phyloP scores from a whole-genome alignment of 257 asterid genomes.

The Sherardia arvensis region DNA sequence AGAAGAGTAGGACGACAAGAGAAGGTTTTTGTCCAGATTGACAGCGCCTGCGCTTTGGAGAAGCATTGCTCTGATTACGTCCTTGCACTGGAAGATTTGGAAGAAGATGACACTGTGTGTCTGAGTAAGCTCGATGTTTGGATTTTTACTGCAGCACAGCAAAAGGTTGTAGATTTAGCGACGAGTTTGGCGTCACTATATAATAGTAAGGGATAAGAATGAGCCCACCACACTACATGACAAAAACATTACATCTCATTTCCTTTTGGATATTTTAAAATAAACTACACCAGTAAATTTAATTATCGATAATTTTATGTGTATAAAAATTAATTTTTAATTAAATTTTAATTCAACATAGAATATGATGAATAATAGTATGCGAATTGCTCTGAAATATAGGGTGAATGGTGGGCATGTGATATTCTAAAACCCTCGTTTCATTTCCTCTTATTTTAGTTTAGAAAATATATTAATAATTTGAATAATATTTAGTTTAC shows the following conservation, averaged over 20 bases:
- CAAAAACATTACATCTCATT: background rate
- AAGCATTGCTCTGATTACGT: slow-evolving; percentile 30
- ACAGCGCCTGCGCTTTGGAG: slow-evolving; percentile 30
- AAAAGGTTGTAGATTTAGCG: background rate
- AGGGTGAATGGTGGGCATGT: too few relatives aligned
- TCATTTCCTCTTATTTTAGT: too few relatives aligned
- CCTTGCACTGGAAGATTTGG: background rate
- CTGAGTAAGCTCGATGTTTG: background rate
- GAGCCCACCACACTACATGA: background rate
- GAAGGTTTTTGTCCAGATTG: slow-evolving; percentile 9
- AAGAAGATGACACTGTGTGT: background rate
- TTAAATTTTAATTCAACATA: too few relatives aligned
- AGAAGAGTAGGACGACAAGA: slow-evolving; percentile 18
- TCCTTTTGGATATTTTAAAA: too few relatives aligned
- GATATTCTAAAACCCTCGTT: too few relatives aligned
- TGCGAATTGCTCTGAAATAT: too few relatives aligned
- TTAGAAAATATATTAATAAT: too few relatives aligned
- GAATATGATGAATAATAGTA: too few relatives aligned
- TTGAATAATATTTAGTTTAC: too few relatives aligned
- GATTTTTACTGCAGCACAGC: background rate
- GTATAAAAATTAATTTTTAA: too few relatives aligned
- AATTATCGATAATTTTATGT: too few relatives aligned
- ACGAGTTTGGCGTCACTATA: background rate
- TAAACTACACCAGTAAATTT: too few relatives aligned
- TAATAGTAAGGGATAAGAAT: background rate